Percentiles rank a stretch among this genome's conserved stretches.
These are phyloP conservation scores for Boletus rubescentipes DNA, from an alignment of 768 basidiomycete genomes.

Conservation along the genomic window DNA sequence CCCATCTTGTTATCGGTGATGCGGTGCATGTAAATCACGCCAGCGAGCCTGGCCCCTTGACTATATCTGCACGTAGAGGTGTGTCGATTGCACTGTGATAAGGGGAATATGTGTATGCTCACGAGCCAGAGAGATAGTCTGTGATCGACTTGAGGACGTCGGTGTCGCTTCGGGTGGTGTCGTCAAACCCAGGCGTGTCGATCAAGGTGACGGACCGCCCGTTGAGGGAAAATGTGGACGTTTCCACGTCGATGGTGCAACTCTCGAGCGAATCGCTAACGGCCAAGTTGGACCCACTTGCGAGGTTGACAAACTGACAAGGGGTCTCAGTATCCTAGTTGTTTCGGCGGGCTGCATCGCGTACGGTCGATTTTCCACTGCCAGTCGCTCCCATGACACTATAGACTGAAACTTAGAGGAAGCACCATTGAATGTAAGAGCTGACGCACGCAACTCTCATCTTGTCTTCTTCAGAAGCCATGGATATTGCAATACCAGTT, in stretches of 20 bases:
- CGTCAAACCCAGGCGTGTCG: constrained; percentile 64
- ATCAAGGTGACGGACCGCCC: constrained; percentile 45
- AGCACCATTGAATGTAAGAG: neutral
- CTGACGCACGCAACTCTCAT: constrained; percentile 22
- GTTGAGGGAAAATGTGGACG: constrained; percentile 43
- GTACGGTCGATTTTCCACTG: constrained; percentile 25
- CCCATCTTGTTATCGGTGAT: constrained; percentile 50
- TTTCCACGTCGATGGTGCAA: constrained; percentile 25
- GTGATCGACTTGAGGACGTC: constrained; percentile 48
- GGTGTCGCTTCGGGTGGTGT: constrained; percentile 46
- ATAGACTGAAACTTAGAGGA: constrained; percentile 5
- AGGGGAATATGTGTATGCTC: constrained; percentile 6
- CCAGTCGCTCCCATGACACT: constrained; percentile 27
- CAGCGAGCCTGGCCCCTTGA: constrained; percentile 29
- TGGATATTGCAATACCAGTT: neutral
- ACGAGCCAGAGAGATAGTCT: constrained; percentile 29
- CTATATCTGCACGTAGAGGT: constrained; percentile 23
- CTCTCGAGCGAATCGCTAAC: constrained; percentile 29
- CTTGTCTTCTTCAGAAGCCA: constrained; percentile 10
- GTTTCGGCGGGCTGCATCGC: neutral
- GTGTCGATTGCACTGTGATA: neutral
- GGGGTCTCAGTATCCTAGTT: neutral
- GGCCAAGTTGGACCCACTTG: constrained; percentile 17
- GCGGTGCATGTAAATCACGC: constrained; percentile 53
- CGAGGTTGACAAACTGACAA: constrained; percentile 20